Base-by-base conservation (phyloP, 129 eudicot genomes). In the Lactuca sativa region DNA sequence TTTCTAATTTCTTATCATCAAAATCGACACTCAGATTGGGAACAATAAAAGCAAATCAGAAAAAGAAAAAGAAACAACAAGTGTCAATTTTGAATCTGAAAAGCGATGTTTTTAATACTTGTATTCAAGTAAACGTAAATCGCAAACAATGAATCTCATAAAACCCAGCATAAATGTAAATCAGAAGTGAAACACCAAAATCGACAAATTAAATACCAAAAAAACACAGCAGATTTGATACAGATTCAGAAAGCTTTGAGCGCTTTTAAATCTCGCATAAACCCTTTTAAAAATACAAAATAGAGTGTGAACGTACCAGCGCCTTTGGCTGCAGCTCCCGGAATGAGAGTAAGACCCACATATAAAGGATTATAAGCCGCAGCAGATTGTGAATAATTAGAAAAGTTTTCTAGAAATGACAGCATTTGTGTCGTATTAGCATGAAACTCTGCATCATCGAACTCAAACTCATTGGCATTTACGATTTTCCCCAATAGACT, bases 301-400 rank as follows among this genome's bases (percentile, higher is more conserved):
- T 12, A 59, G 30, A 5, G 30, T 59, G 36, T n/a, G 25, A 56
- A 54, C 7, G 6, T 78, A 90, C 97, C 95, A 66, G 97, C 97
- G n/a, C 97, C 88, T 79, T 76, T 83, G 31, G 89, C 73, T 74
- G 83, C 89, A 84, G 97, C 97, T 74, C 95, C 95, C 12, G 47
- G 82, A 81, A 90, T 78, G 40, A 90, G 87, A 64, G 95, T 84
- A 21, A 87, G 80, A 61, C 82, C 84, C 68, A 90, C 91, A 85
- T 84, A 78, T 32, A 87, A 80, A 55, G 85, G 87, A 49, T 77
- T 59, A 57, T 82, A 41, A 56, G 59, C 78, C 48, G 33, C 78
- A 68, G 80, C 77, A 36, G 83, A 80, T 34, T 69, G 34, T n/a
- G 54, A 44, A 61, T n/a, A 66, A 76, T 66, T 82, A 40, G 83